Evolutionary conservation across 2,329 filamentous ascomycete species (phyloP), one percentile per base, ranked within the genome.

Genomic region (Dactylellina sp.): DNA sequence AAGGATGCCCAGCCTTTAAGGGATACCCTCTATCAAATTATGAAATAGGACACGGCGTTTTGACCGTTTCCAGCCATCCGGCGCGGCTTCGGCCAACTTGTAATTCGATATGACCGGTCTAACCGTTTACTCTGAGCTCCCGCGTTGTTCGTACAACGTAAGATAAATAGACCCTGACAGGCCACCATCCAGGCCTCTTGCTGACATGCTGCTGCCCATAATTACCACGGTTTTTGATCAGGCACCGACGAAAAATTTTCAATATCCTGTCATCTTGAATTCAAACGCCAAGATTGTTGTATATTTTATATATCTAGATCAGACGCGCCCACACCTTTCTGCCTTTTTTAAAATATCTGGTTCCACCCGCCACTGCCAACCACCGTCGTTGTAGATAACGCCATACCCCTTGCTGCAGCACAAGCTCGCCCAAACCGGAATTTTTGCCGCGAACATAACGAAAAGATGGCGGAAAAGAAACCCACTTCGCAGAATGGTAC

Each of bases 401-500:
- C 35, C 50, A 55, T 55, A 14, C 25, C 50, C 50, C 32, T 40
- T 55, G 50, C 16, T 52, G 46, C 46, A 25, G 22, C 2, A n/a
- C 22, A 22, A 22, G 24, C 18, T 20, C 44, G 16, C 20, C 25
- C 35, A 37, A 52, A 35, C 35, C 16, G 18, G 7, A 18, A 53
- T 20, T 37, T 39, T 55, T 28, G 16, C 50, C 35, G 28, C 28
- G n/a, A 52, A 52, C 7, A 7, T 40, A 20, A 20, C 44, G 49
- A 32, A 32, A 32, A 32, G 25, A 65, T 61, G 60, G 49, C 55
- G 24, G 57, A 52, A 49, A 24, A 53, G 5, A 65, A 61, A 39
- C 22, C 55, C 14, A 24, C 65, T 22, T 44, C 40, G 22, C 40
- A 65, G 1, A 52, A 55, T 57, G 53, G 61, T 22, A 53, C 52